phyloP scores from a whole-genome alignment of 1,139 yeast genomes.

The Debaryomyces subglobosus region DNA sequence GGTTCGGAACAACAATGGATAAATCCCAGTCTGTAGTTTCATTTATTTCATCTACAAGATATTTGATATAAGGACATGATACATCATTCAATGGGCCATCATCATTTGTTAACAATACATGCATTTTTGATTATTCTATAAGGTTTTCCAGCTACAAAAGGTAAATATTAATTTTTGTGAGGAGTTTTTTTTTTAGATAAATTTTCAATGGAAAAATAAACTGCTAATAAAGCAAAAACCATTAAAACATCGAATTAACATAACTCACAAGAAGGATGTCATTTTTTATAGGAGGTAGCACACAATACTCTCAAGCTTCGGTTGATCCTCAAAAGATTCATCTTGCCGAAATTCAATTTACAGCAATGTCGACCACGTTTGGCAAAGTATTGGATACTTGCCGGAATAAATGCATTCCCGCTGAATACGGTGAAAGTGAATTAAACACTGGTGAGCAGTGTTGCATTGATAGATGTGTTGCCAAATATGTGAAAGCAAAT shows the following conservation, averaged over 20 bases:
- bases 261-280: conserved; percentile 52
- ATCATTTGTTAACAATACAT: conserved; percentile 74
- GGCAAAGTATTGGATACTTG: conserved; percentile 61
- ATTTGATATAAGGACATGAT: conserved; percentile 86
- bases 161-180: background rate
- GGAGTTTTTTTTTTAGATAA: background rate
- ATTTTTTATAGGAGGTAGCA: conserved; percentile 52
- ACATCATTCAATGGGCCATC: conserved; percentile 89
- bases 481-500: conserved; percentile 71
- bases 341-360: conserved; percentile 75
- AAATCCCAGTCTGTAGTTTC: conserved; percentile 78
- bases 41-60: conserved; percentile 70
- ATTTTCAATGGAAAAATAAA: conserved; percentile 5
- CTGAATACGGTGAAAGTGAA: conserved; percentile 78
- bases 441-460: conserved; percentile 74
- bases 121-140: conserved; percentile 29
- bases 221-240: background rate
- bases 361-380: conserved; percentile 71
- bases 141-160: background rate
- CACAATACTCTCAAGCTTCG: conserved; percentile 45
- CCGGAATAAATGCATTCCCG: conserved; percentile 70
- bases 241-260: background rate
- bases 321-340: conserved; percentile 70
- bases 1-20: conserved; percentile 80
- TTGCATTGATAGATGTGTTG: conserved; percentile 79